A percentile compares a stretch with the other conserved stretches of the same genome.
Conservation (phyloP, 805 yeast species). For the Ogataea allantospora region DNA sequence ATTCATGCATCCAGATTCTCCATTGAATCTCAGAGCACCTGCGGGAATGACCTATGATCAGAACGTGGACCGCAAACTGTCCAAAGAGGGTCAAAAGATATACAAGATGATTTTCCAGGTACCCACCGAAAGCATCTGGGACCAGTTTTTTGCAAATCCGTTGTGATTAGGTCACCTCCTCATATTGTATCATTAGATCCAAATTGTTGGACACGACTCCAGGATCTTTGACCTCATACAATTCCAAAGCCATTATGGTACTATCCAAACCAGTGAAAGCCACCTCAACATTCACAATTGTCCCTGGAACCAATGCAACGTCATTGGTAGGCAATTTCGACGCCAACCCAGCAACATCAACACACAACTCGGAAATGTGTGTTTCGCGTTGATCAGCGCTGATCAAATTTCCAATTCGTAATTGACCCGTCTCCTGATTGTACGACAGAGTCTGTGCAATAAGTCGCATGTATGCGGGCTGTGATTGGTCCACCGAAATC, state of each 20-base stretch:
- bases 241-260: conserved; percentile 19
- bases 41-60: conserved; percentile 6
- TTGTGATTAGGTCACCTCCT: conserved; percentile 17
- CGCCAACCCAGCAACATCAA: conserved; percentile 15
- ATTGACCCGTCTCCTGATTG: conserved; percentile 15
- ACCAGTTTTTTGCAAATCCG: conserved; percentile 49
- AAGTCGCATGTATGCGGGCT: conserved; percentile 21
- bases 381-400: conserved; percentile 6
- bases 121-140: conserved; percentile 69
- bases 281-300: conserved; percentile 26
- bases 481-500: conserved; percentile 8
- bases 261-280: conserved; percentile 13
- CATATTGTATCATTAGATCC: conserved; percentile 15
- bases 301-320: conserved; percentile 17
- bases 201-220: conserved; percentile 14
- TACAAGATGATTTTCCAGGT: conserved; percentile 62
- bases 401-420: conserved; percentile 17
- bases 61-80: conserved; percentile 14
- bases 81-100: conserved; percentile 52
- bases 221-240: conserved; percentile 23
- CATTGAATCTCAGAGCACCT: conserved; percentile 4
- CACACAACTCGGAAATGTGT: conserved; percentile 1
- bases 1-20: background rate
- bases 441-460: conserved; percentile 24
- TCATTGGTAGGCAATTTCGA: conserved; percentile 6